Conservation (phyloP, 331 rosid genomes). For the Malus hybrid region DNA sequence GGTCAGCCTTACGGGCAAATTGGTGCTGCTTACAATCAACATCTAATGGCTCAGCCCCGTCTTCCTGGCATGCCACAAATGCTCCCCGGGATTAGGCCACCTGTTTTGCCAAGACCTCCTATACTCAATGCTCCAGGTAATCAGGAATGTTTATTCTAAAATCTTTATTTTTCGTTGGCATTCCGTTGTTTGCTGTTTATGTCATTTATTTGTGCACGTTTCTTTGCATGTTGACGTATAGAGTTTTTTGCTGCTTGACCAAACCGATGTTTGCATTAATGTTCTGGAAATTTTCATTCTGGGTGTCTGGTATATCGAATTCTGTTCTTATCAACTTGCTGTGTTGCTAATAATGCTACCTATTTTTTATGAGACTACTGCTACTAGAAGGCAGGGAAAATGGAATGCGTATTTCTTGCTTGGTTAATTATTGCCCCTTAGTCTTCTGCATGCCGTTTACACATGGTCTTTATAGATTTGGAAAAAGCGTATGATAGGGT, state of each 20-base stretch:
- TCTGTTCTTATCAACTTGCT: background rate
- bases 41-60: constrained; percentile 61
- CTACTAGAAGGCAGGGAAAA: background rate
- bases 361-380: background rate
- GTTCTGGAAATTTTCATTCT: background rate
- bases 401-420: background rate
- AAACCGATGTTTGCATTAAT: background rate
- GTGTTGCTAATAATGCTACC: background rate
- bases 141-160: background rate
- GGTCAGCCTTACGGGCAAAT: constrained; percentile 47
- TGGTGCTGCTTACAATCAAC: constrained; percentile 82
- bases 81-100: constrained; percentile 71
- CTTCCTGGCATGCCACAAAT: constrained; percentile 58
- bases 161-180: background rate
- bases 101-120: constrained; percentile 84
- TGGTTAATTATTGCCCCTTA: background rate
- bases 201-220: background rate
- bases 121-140: constrained; percentile 69
- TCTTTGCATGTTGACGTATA: background rate
- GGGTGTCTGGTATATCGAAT: background rate
- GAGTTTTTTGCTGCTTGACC: background rate
- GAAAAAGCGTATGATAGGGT: no score
- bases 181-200: background rate
- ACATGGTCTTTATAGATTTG: no score
- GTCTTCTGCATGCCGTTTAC: background rate